These are phyloP conservation scores for Galerina sulciceps DNA, from an alignment of 768 basidiomycete genomes.

Conservation along the genomic window DNA sequence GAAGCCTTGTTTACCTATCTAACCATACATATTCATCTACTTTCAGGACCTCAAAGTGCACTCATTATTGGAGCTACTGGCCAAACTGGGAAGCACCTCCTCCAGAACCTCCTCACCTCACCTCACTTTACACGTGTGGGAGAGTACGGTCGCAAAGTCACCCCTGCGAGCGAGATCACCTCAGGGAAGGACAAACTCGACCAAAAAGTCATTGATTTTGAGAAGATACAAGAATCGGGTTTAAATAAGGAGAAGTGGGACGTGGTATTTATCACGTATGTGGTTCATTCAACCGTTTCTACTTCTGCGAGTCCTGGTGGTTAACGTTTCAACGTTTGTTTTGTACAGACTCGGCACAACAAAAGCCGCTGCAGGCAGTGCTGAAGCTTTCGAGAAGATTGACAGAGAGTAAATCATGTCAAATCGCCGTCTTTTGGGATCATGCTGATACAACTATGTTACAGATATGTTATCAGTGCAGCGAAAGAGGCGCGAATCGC, in stretches of 20 bases:
- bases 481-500: conserved; percentile 65
- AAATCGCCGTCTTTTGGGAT: not conserved
- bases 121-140: conserved; percentile 60
- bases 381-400: conserved; percentile 73
- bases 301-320: too few relatives aligned
- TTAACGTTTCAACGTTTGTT: too few relatives aligned
- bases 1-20: too few relatives aligned
- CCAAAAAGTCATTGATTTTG: conserved; percentile 72
- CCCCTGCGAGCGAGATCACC: conserved; percentile 42
- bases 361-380: conserved; percentile 60
- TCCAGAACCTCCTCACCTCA: conserved; percentile 63
- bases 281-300: conserved; percentile 8
- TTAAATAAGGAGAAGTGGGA: conserved; percentile 68
- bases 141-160: conserved; percentile 73
- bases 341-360: conserved; percentile 62
- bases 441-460: not conserved
- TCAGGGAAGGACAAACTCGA: conserved; percentile 60
- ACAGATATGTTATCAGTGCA: conserved; percentile 75
- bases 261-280: conserved; percentile 73
- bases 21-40: too few relatives aligned
- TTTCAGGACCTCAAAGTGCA: conserved; percentile 44
- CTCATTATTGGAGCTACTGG: conserved; percentile 80
- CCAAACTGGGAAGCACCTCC: conserved; percentile 62
- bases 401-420: conserved; percentile 64
- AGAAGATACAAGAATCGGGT: conserved; percentile 57